Conservation (phyloP, 1,284 basidiomycete species). For the Sanghuangporus sanghuang region DNA sequence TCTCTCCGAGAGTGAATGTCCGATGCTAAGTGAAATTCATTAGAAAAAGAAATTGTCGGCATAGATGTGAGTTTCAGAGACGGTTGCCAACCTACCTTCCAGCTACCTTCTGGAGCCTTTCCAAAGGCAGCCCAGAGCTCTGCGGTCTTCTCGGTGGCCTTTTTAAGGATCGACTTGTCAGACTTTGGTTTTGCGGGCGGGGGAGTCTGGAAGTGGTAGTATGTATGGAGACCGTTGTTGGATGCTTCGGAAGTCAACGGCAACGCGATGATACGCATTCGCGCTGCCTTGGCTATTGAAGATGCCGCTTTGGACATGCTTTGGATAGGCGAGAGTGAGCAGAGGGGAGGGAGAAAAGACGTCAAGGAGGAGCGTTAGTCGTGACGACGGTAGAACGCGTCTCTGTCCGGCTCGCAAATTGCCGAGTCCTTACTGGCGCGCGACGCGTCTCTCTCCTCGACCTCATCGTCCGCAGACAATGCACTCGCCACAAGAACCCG, state of each 20-base stretch:
- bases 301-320: slow-evolving; percentile 7
- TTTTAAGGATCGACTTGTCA: slow-evolving; percentile 21
- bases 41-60: not conserved
- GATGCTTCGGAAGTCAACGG: slow-evolving; percentile 15
- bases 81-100: slow-evolving; percentile 48
- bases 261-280: slow-evolving; percentile 18
- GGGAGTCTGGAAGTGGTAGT: slow-evolving; percentile 19
- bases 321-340: not conserved
- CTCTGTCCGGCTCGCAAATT: not conserved
- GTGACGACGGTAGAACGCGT: not conserved
- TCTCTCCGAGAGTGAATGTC: slow-evolving; percentile 57
- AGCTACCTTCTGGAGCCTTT: slow-evolving; percentile 52
- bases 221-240: slow-evolving; percentile 10
- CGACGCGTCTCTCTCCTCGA: not conserved
- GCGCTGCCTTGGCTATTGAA: slow-evolving; percentile 4
- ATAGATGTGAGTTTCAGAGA: slow-evolving; percentile 3
- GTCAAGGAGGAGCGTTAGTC: not conserved
- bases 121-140: slow-evolving; percentile 61
- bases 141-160: slow-evolving; percentile 42
- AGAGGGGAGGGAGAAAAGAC: not conserved
- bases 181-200: not conserved
- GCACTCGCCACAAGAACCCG: slow-evolving; percentile 21
- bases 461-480: slow-evolving; percentile 4
- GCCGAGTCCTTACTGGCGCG: not conserved
- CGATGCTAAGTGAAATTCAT: slow-evolving; percentile 12